These are phyloP conservation scores for Gossypium lobatum DNA, from an alignment of 441 rosid genomes.

Conservation along the genomic window DNA sequence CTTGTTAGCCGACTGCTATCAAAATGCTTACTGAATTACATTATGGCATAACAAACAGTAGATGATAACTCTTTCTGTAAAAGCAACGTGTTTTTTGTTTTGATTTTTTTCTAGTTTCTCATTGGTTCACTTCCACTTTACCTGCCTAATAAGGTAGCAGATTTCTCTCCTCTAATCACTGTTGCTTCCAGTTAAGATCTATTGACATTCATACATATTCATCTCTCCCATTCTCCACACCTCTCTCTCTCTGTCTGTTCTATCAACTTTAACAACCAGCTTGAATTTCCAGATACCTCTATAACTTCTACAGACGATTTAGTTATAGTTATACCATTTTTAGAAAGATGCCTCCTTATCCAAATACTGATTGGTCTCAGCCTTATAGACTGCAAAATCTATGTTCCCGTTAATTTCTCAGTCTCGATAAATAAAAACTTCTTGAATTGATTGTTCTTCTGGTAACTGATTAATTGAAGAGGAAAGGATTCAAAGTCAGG, in stretches of 20 bases:
- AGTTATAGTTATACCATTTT: neutral
- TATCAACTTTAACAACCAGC: neutral
- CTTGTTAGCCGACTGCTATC: slow-evolving; percentile 1
- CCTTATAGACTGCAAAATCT: neutral
- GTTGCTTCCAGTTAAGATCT: neutral
- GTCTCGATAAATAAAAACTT: neutral
- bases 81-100: neutral
- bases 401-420: neutral
- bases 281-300: neutral
- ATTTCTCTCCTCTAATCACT: neutral
- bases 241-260: no score
- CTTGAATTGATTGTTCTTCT: neutral
- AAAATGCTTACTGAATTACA: neutral
- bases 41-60: neutral
- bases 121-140: neutral
- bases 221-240: neutral
- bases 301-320: neutral
- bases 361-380: neutral
- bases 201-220: neutral
- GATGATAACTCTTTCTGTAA: neutral
- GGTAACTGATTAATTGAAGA: neutral
- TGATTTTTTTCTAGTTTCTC: neutral
- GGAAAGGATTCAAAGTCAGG: neutral
- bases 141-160: neutral
- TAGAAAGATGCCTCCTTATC: neutral